Evolutionary conservation across 1,139 yeast genomes (phyloP).

Genomic region (Candida sp.): DNA sequence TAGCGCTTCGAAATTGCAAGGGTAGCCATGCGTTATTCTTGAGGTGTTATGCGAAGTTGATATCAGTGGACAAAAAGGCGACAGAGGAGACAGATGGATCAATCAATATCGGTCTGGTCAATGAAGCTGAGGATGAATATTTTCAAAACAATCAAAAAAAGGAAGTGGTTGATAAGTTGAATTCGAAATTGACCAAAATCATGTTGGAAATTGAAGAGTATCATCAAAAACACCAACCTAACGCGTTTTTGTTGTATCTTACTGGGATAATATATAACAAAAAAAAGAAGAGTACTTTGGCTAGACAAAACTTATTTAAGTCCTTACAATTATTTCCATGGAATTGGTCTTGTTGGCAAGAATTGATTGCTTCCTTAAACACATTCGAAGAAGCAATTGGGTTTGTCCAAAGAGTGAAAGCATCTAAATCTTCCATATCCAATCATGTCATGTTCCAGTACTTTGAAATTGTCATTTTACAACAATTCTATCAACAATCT

Average conservation of each 20-base stretch:
- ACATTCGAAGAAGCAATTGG: slow-evolving; percentile 60
- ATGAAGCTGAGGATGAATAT: slow-evolving; percentile 4
- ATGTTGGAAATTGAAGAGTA: slow-evolving; percentile 34
- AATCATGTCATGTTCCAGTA: slow-evolving; percentile 56
- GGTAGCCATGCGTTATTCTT: slow-evolving; percentile 62
- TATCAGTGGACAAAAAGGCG: slow-evolving; percentile 71
- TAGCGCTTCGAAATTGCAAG: slow-evolving; percentile 48
- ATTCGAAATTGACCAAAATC: slow-evolving; percentile 38
- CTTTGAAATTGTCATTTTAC: slow-evolving; percentile 68
- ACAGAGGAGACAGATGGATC: slow-evolving; percentile 73
- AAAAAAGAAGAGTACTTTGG: slow-evolving; percentile 56
- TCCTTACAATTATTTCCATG: slow-evolving; percentile 69
- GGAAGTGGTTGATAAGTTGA: slow-evolving; percentile 15
- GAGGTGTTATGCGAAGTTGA: slow-evolving; percentile 61
- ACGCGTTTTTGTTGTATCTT: slow-evolving; percentile 69
- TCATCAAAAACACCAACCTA: slow-evolving; percentile 23
- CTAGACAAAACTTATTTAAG: slow-evolving; percentile 55
- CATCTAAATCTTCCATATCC: slow-evolving; percentile 17
- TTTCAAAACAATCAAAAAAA: slow-evolving; percentile 6
- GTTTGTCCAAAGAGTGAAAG: slow-evolving; percentile 38
- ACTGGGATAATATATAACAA: slow-evolving; percentile 63
- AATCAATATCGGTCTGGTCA: slow-evolving; percentile 25
- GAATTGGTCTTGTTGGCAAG: slow-evolving; percentile 96
- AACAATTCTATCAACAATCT: slow-evolving; percentile 76
- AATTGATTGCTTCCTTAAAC: slow-evolving; percentile 62